A percentile compares a stretch with the other conserved stretches of the same genome.
Evolutionary conservation across 2,329 filamentous ascomycete species (phyloP).

Genomic region (Hypoxylon sp.): DNA sequence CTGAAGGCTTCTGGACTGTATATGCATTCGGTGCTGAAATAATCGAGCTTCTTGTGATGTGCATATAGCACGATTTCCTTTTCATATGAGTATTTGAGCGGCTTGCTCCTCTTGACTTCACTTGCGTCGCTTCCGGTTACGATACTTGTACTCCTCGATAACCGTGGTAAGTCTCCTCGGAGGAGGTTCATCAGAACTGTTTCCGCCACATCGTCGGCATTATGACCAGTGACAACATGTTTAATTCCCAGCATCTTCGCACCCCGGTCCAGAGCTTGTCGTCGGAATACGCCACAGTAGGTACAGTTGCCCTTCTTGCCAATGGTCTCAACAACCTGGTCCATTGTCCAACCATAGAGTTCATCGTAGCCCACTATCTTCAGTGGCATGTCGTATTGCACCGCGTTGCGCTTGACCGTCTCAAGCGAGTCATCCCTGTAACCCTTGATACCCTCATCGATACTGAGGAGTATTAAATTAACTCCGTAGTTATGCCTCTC

Average conservation of each 20-base stretch:
- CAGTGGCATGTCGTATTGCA: conserved; percentile 90
- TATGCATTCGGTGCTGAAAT: conserved; percentile 98
- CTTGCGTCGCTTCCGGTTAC: conserved; percentile 82
- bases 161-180: conserved; percentile 86
- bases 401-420: conserved; percentile 93
- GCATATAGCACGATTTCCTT: conserved; percentile 99
- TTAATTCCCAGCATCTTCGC: conserved; percentile 87
- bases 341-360: conserved; percentile 99
- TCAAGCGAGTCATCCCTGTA: conserved; percentile 96
- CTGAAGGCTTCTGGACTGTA: conserved; percentile 98
- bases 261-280: conserved; percentile 93
- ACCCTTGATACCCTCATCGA: conserved; percentile 97
- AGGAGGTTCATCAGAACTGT: conserved; percentile 98
- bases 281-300: conserved; percentile 95
- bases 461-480: conserved; percentile 86
- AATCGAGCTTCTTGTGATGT: conserved; percentile 95
- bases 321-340: conserved; percentile 94
- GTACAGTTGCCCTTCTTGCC: conserved; percentile 99
- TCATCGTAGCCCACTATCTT: conserved; percentile 94
- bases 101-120: conserved; percentile 95
- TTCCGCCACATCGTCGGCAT: conserved; percentile 96
- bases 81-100: conserved; percentile 97
- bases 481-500: conserved; percentile 89
- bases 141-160: conserved; percentile 91
- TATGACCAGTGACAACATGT: conserved; percentile 97